Evolutionary conservation across 225 moss, liverwort and hornwort species (phyloP), one percentile per base, ranked within the genome.

Genomic region (Pseudoscleropodium purum): DNA sequence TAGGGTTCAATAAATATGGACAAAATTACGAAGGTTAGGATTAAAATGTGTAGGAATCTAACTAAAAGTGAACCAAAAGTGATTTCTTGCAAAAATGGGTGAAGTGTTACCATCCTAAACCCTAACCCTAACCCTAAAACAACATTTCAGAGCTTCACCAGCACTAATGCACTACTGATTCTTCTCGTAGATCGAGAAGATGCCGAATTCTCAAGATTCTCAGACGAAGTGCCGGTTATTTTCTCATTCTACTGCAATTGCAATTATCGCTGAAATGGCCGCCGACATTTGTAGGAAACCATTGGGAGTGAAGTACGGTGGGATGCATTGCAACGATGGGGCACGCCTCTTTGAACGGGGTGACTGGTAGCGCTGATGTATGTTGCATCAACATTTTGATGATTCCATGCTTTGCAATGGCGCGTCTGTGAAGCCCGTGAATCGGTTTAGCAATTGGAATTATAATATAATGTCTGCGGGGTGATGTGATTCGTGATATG

Each of bases 1-100:
- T n/a, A n/a, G 54, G 2, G 2, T 41, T 15, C 0, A 15, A 1
- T 5, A 31, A 18, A 47, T 4, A 18, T 45, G 4, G 2, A 49
- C 3, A 2, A 33, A 52, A 34, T 3, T 34, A 7, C 34, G 7
- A 20, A 34, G 5, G 5, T 13, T 76, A 21, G 2, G 5, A 34
- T 34, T 15, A 1, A 13, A 54, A 14, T 52, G 34, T 23, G 0
- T 34, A 52, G 6, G 5, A 51, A 34, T 34, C 13, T 23, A 52
- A 49, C 7, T 19, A 2, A 33, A 24, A 54, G 15, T 16, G 8
- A 26, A 24, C 10, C 16, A 16, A 36, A 25, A 37, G 16, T 37
- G 16, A 16, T 79, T 37, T 56, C 26, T n/a, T 16, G 3, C 2
- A 7, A 17, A 7, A 60, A 80, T 18, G 57, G 7, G 20, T 57